Evolutionary conservation across 2,329 filamentous ascomycete genomes (phyloP).

Genomic region (Epichloe bromicola): DNA sequence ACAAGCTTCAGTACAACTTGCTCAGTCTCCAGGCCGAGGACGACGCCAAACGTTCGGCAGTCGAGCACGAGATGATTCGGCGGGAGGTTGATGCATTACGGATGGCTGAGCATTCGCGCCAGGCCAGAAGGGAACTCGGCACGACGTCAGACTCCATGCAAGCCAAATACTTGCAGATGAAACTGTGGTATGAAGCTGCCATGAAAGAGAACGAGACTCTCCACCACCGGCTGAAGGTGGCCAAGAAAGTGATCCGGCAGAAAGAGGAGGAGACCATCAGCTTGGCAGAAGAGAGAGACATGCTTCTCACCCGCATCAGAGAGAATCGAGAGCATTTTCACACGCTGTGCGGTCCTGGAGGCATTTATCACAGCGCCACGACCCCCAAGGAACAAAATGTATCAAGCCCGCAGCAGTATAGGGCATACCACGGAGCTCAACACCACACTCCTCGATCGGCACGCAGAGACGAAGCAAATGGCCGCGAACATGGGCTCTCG

Average conservation of each 20-base stretch:
- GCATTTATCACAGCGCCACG: conserved; percentile 48
- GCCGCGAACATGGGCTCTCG: conserved; percentile 51
- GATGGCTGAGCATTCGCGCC: conserved; percentile 54
- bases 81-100: conserved; percentile 78
- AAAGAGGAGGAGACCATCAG: conserved; percentile 60
- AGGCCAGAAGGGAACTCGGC: conserved; percentile 41
- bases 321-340: conserved; percentile 85
- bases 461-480: conserved; percentile 17
- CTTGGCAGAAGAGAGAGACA: conserved; percentile 62
- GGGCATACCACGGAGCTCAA: conserved; percentile 29
- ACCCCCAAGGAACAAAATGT: conserved; percentile 40
- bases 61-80: conserved; percentile 85
- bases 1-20: conserved; percentile 81
- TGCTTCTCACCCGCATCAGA: conserved; percentile 70
- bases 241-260: conserved; percentile 66
- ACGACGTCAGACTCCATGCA: conserved; percentile 39
- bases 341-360: conserved; percentile 61
- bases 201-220: conserved; percentile 53
- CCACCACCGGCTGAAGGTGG: conserved; percentile 52
- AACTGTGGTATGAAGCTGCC: conserved; percentile 52
- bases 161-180: conserved; percentile 46
- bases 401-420: conserved; percentile 31
- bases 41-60: conserved; percentile 71
- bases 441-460: conserved; percentile 35
- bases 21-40: conserved; percentile 74